Conservation (phyloP, 2,329 filamentous ascomycete genomes). For the Graphilbum fragrans region DNA sequence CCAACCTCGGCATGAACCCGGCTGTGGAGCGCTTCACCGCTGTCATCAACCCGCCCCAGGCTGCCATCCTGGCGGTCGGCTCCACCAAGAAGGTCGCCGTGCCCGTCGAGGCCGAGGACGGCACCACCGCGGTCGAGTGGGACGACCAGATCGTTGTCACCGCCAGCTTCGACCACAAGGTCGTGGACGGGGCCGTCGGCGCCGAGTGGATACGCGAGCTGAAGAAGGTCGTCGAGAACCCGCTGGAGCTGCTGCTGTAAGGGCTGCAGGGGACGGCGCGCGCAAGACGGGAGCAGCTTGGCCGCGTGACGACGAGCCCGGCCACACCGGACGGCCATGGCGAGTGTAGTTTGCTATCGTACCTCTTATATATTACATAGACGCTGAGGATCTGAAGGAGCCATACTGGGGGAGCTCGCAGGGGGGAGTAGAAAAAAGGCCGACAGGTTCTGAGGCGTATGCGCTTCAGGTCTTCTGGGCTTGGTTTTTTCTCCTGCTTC, state of each 20-base stretch:
- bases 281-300: too few species aligned
- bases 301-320: too few species aligned
- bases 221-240: constrained; percentile 97
- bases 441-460: too few species aligned
- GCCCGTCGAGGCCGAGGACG: constrained; percentile 74
- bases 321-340: background rate
- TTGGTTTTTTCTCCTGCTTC: too few species aligned
- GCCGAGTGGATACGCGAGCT: constrained; percentile 94
- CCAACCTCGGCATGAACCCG: constrained; percentile 99
- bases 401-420: too few species aligned
- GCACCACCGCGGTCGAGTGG: constrained; percentile 64
- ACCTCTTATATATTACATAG: too few species aligned
- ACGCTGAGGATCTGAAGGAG: background rate
- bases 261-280: background rate
- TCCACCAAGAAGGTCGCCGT: constrained; percentile 92
- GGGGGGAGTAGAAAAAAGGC: too few species aligned
- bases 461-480: too few species aligned
- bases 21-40: constrained; percentile 96
- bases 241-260: constrained; percentile 82
- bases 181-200: constrained; percentile 90
- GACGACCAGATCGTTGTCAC: constrained; percentile 96
- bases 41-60: constrained; percentile 97
- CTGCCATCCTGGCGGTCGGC: constrained; percentile 87
- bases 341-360: background rate
- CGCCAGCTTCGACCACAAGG: constrained; percentile 97